A percentile compares a stretch with the other conserved stretches of the same genome.
phyloP scores from a whole-genome alignment of 192 early-diverging fungal genomes.

The Linnemannia zychae region DNA sequence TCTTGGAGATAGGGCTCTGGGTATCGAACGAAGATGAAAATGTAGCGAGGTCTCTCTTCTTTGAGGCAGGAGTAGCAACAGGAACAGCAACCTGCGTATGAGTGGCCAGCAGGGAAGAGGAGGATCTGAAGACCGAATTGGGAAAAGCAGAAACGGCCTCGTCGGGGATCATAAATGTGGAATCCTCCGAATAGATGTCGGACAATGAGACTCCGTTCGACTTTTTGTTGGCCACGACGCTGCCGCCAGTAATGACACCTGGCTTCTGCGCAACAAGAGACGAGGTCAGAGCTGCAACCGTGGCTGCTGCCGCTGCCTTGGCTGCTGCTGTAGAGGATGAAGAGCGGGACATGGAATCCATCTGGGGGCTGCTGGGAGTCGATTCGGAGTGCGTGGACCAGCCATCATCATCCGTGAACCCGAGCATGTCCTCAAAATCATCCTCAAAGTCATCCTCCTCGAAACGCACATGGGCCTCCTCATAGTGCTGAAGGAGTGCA shows the following conservation, averaged over 20 bases:
- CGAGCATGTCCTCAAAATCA: constrained; percentile 17
- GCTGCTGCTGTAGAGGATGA: neutral
- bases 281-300: neutral
- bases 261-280: neutral
- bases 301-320: constrained; percentile 6
- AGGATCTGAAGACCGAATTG: constrained; percentile 32
- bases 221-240: constrained; percentile 25
- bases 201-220: constrained; percentile 54
- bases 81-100: neutral
- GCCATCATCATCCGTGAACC: constrained; percentile 53
- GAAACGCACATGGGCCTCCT: constrained; percentile 92
- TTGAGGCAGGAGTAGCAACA: constrained; percentile 8
- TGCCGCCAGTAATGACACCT: too few species aligned
- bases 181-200: constrained; percentile 55
- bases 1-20: constrained; percentile 48
- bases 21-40: constrained; percentile 45
- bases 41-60: constrained; percentile 39
- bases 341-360: neutral
- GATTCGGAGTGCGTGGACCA: constrained; percentile 55
- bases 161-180: constrained; percentile 34
- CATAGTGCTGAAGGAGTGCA: constrained; percentile 96
- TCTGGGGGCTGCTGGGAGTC: constrained; percentile 41
- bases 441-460: constrained; percentile 77
- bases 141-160: constrained; percentile 50
- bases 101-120: neutral